phyloP scores from a whole-genome alignment of 2,329 filamentous ascomycete species.

The Fusarium papillatum region DNA sequence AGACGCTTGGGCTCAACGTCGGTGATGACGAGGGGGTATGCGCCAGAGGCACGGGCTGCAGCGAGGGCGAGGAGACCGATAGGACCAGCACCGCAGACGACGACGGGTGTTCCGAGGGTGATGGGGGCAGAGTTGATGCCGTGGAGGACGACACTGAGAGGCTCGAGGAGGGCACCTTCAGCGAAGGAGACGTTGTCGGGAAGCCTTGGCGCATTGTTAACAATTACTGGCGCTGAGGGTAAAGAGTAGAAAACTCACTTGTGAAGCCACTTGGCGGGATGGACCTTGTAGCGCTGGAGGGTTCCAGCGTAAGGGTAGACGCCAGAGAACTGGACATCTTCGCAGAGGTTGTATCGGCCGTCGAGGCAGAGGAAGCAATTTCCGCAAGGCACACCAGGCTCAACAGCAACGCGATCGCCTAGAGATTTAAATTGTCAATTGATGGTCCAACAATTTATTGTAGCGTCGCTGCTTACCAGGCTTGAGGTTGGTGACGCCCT shows the following conservation, averaged over 20 bases:
- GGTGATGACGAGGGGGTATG: conserved; percentile 74
- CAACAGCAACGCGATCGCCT: conserved; percentile 76
- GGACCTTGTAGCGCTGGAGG: conserved; percentile 72
- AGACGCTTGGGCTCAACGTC: conserved; percentile 70
- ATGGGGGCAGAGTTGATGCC: conserved; percentile 68
- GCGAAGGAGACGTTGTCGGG: conserved; percentile 68
- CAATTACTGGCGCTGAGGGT: background rate
- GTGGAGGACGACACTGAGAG: conserved; percentile 73
- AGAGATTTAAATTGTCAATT: conserved; percentile 2
- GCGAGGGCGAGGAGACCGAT: conserved; percentile 72
- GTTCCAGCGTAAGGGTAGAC: conserved; percentile 73
- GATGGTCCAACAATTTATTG: too few relatives aligned
- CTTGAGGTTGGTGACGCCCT: conserved; percentile 65
- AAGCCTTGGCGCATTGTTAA: conserved; percentile 49
- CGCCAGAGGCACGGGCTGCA: conserved; percentile 71
- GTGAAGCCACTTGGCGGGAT: conserved; percentile 72
- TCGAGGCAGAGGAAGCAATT: conserved; percentile 70
- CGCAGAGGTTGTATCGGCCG: conserved; percentile 75
- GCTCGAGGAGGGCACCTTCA: conserved; percentile 74
- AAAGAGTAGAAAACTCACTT: conserved; percentile 47
- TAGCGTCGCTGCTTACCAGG: conserved; percentile 52
- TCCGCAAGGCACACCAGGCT: conserved; percentile 75
- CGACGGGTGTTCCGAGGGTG: conserved; percentile 65
- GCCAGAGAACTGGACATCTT: conserved; percentile 71
- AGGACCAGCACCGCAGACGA: conserved; percentile 74